Conservation (phyloP, 176 grass and related monocot genomes). For the Ampelocalamus luodianensis region DNA sequence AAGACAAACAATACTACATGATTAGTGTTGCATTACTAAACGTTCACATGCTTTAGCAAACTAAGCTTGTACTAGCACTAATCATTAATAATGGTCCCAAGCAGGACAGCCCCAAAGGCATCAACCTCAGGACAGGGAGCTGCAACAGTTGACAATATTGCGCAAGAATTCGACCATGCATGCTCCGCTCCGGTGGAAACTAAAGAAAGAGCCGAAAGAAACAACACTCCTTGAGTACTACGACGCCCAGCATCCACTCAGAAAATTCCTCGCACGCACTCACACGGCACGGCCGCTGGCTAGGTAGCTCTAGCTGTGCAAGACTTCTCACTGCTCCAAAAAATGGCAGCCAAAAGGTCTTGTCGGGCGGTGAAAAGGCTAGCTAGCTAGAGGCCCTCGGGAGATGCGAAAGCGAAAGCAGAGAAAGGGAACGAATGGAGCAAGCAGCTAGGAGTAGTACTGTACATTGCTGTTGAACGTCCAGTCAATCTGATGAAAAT, state of each 20-base stretch:
- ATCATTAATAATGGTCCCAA: conserved; percentile 21
- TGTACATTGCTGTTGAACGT: background rate
- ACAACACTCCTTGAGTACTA: background rate
- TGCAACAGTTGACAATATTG: background rate
- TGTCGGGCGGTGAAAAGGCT: conserved; percentile 13
- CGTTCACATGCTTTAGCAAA: background rate
- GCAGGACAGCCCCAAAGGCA: background rate
- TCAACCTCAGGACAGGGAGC: background rate
- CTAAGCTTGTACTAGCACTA: background rate
- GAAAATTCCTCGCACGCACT: conserved; percentile 7
- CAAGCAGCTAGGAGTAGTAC: background rate
- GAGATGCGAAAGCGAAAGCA: conserved; percentile 6
- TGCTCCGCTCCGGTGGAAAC: background rate
- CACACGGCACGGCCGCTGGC: background rate
- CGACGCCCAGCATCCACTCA: conserved; percentile 2
- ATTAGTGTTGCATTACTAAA: background rate
- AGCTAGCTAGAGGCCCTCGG: background rate
- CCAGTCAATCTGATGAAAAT: too few species aligned
- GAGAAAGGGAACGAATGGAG: background rate
- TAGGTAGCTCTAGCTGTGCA: background rate
- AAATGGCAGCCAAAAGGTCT: background rate
- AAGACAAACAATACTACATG: conserved; percentile 11
- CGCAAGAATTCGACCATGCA: background rate
- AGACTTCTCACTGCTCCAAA: conserved; percentile 29
- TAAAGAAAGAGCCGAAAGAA: background rate